Conservation (phyloP, 1,284 basidiomycete genomes). For the Cryptococcus floricola region DNA sequence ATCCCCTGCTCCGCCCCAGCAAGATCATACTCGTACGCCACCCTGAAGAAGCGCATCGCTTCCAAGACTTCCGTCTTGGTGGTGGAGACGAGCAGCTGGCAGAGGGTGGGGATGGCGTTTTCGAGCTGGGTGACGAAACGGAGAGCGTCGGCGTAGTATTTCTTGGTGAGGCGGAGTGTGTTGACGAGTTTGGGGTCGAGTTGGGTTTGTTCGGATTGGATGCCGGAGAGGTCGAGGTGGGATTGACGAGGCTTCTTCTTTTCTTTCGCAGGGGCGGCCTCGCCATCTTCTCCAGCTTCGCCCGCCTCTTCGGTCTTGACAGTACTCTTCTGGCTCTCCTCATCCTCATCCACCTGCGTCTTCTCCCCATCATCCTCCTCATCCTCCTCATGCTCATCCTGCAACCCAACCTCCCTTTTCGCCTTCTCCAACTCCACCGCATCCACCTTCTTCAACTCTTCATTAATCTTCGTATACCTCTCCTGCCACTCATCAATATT, state of each 20-base stretch:
- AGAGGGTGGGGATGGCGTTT: conserved; percentile 67
- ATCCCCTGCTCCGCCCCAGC: conserved; percentile 71
- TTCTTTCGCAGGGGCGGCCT: conserved; percentile 23
- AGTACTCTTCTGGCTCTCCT: conserved; percentile 8
- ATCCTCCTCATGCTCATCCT: conserved; percentile 50
- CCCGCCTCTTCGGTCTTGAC: conserved; percentile 44
- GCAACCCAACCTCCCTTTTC: conserved; percentile 47
- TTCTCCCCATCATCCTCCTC: conserved; percentile 36
- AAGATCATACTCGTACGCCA: conserved; percentile 78
- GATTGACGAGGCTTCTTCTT: conserved; percentile 62
- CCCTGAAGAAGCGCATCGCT: conserved; percentile 90
- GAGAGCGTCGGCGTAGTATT: conserved; percentile 83
- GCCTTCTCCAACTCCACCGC: conserved; percentile 53
- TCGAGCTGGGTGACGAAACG: conserved; percentile 82
- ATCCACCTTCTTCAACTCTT: conserved; percentile 60
- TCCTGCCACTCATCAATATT: conserved; percentile 70
- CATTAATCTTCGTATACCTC: conserved; percentile 57
- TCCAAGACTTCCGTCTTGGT: conserved; percentile 93
- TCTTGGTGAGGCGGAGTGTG: conserved; percentile 72
- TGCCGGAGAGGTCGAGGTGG: conserved; percentile 56
- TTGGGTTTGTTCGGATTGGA: conserved; percentile 62
- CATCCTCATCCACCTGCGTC: conserved; percentile 25
- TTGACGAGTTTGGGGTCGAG: conserved; percentile 62
- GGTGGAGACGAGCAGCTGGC: conserved; percentile 78
- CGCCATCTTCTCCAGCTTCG: conserved; percentile 20